Conservation (phyloP, 2,329 filamentous ascomycete species). For the Curvularia sp. region DNA sequence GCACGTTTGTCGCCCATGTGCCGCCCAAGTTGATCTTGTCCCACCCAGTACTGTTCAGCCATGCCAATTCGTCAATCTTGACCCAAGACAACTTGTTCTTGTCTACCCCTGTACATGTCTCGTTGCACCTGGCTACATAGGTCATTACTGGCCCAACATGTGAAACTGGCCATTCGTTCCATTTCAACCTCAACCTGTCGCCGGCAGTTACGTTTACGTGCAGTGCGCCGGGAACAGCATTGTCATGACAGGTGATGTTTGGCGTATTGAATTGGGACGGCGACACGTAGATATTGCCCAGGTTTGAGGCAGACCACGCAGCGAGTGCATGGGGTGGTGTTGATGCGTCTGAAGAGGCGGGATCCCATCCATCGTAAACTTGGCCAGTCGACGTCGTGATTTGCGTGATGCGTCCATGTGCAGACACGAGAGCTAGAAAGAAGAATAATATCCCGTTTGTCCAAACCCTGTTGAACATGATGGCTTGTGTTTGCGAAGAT, state of each 20-base stretch:
- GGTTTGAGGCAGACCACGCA: slow-evolving; percentile 35
- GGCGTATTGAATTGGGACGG: slow-evolving; percentile 35
- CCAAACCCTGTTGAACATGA: not conserved
- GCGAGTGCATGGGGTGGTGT: slow-evolving; percentile 21
- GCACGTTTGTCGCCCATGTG: slow-evolving; percentile 43
- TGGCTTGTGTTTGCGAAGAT: not conserved
- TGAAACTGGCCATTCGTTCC: slow-evolving; percentile 55
- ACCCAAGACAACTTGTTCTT: slow-evolving; percentile 37
- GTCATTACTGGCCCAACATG: slow-evolving; percentile 47
- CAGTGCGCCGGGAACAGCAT: slow-evolving; percentile 58
- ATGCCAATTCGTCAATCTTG: slow-evolving; percentile 44
- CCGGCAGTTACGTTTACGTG: slow-evolving; percentile 65
- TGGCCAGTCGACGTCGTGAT: slow-evolving; percentile 28
- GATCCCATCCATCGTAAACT: slow-evolving; percentile 37
- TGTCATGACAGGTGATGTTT: slow-evolving; percentile 65
- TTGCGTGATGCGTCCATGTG: slow-evolving; percentile 35
- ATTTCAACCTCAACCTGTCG: slow-evolving; percentile 58
- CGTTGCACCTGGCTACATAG: slow-evolving; percentile 42
- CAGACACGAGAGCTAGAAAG: not conserved
- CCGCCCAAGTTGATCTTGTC: slow-evolving; percentile 23
- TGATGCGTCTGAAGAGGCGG: slow-evolving; percentile 17
- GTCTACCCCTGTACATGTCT: slow-evolving; percentile 29
- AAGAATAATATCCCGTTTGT: not conserved
- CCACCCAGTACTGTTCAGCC: slow-evolving; percentile 35
- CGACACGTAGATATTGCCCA: slow-evolving; percentile 36